Base-by-base conservation (phyloP, 1,284 basidiomycete species). In the Coriolopsis trogii region DNA sequence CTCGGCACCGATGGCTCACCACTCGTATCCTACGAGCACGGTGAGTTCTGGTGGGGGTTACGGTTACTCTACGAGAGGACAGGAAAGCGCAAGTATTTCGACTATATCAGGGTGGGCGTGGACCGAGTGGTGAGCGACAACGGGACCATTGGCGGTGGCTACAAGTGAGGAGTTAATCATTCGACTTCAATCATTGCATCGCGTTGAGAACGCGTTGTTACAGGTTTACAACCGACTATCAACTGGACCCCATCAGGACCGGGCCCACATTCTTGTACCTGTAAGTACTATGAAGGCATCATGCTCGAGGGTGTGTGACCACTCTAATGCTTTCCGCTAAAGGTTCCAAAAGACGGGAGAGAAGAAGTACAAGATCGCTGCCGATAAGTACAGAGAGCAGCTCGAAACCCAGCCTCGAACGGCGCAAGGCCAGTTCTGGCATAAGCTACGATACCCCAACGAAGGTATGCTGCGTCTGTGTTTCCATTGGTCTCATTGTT, bases 21-120 rank as follows among this genome's bases (percentile, higher is more conserved):
- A 9, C 24, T 41, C 13, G 51, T 54, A 12, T 57, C 51, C 6
- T 57, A 57, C 40, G 55, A 57, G 28, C 51, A 57, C 25, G 55
- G 55, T 4, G 55, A 57, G 41, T 25, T 57, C 34, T 51, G 54
- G 37, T 57, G 55, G 55, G 55, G 31, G 10, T 24, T 57, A 15
- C 24, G 51, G 21, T 34, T 49, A 7, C 43, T 57, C 8, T 57
- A 49, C 26, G 51, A 53, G 18, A 47, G 39, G 41, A 31, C 41
- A 10, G 30, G 41, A 21, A 31, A 42, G 10, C 28, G 9, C 13
- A 42, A 24, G n/a, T 29, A 42, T 26, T 29, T 21, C n/a, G 41
- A 29, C 24, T 29, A 42, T 18, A 31, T 42, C 24, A 24, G 15
- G 28, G 21, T 21, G n/a, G 41, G 20, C 20, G 24, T 30, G 16